Evolutionary conservation across 2,329 filamentous ascomycete genomes (phyloP), one percentile per base, ranked within the genome.

Genomic region (Ilyonectria mors-panacis): DNA sequence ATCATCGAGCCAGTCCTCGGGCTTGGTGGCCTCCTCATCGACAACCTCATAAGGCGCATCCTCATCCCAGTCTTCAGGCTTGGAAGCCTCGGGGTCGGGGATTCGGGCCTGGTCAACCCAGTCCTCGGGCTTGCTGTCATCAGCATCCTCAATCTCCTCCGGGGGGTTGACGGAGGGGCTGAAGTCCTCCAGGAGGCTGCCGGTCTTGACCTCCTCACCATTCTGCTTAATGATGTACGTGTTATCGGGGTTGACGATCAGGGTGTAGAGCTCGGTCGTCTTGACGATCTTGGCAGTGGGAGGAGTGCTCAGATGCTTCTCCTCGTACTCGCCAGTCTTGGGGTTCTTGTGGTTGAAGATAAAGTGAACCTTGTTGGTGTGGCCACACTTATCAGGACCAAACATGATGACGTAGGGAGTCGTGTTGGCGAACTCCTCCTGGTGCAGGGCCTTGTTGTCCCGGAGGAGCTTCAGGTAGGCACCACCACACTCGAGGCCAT

Each of bases 301-400:
- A 72, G 95, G 92, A 77, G 88, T 89, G 81, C 89, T 91, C 72
- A 99, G 89, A 85, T 99, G 96, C 92, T 99, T 99, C 93, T 99
- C 96, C 89, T 99, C 95, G 79, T 99, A 99, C 85, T 98, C 94
- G 86, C 95, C 95, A 53, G 94, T 98, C 93, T 97, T 98, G 81
- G 96, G 96, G 91, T 98, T 99, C 93, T 98, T 99, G 93, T 99
- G 96, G 85, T 97, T 96, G 91, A 99, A 97, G 84, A 99, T 99
- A 87, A 99, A 97, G 84, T 91, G 89, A 59, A 97, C 93, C 92
- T 98, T 98, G 92, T 99, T 99, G 84, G 94, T 98, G 81, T 94
- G 90, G 83, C 96, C 96, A 83, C 96, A 99, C 92, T 98, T 98
- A 88, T 99, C 96, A 77, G 96, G 96, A 75, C 96, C 96, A 81